Evolutionary conservation across 2,329 filamentous ascomycete genomes (phyloP), one percentile per base, ranked within the genome.

Genomic region (Capronia coronata): DNA sequence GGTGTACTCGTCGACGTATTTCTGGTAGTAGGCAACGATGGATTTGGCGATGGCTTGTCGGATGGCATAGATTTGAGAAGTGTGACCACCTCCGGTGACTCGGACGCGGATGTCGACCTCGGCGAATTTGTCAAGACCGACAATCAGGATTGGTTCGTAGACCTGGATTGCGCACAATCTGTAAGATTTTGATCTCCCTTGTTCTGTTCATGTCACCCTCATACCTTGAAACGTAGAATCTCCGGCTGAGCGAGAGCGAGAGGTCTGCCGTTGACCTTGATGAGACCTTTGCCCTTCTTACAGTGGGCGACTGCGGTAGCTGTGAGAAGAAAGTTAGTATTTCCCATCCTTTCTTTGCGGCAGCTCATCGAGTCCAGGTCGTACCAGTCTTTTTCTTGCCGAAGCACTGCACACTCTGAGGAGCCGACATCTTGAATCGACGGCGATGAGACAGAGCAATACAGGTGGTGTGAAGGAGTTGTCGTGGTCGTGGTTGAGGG

Each of bases 1-100:
- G 79, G 86, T 88, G 86, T 97, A 90, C 86, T 98, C 93, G 72
- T 98, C 93, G 76, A 97, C 88, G 79, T 84, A 98, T 83, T 98
- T 96, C 80, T 96, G 91, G 86, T 96, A 97, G 86, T 96, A 96
- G 75, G 89, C 86, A 69, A 94, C 84, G 72, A 94, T 87, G 68
- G 85, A 86, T 84, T 97, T 98, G 79, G 90, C 84, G 71, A 98
- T 97, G 68, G 93, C 91, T 80, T 98, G 93, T 67, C 93, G 89
- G 80, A 97, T 88, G 72, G 93, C 93, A 77, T 97, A 96, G 76
- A 95, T 82, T 76, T 96, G 90, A 56, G 87, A 94, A 62, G 86
- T 90, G 82, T 97, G 91, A 78, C 91, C 93, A 87, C 93, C 93
- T 73, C 93, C 93, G 68, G 83, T 80, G 68, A 97, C 93, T 69